Evolutionary conservation across 148 eudicot species (phyloP), one percentile per base, ranked within the genome.

Genomic region (Rhododendron mucronatum): DNA sequence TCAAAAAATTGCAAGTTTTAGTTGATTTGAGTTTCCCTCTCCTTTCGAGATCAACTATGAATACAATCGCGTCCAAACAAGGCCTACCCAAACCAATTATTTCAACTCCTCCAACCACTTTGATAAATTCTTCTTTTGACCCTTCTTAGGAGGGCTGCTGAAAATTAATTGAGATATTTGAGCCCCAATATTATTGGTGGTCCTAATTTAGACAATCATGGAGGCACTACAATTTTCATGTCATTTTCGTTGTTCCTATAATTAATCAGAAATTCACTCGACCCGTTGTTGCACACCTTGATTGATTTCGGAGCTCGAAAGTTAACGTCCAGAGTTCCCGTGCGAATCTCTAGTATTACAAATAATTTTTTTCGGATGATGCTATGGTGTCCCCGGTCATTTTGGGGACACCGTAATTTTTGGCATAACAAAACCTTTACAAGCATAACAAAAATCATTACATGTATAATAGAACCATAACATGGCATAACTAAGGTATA

Each of bases 71-170:
- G 63, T 48, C 16, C 30, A 65, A 67, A 44, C 13, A 4, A 71
- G 61, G 33, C 78, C 61, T 18, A 47, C 85, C 8, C 3, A 7
- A 47, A 47, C 61, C 78, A 47, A 33, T 44, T 67, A 26, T n/a
- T 82, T 63, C 85, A 35, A 45, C 41, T 12, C n/a, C 33, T 71
- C 79, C 85, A 84, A 84, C 85, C 80, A 84, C 85, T 71, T 84
- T 33, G 18, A 71, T 71, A 71, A 71, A 84, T 84, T 39, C 37
- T 84, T 84, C 53, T 26, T 47, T 71, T 82, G 76, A 82, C 75
- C 71, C 84, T 61, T 81, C 61, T 55, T 4, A 13, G 41, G 63
- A 12, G 35, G 53, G 53, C 18, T 41, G 7, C 3, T 26, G 26
- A 7, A 65, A 63, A 26, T 71, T 69, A 30, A 14, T 48, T 30